Evolutionary conservation across 495 filamentous ascomycete genomes (phyloP).

Genomic region (Neurospora africana): DNA sequence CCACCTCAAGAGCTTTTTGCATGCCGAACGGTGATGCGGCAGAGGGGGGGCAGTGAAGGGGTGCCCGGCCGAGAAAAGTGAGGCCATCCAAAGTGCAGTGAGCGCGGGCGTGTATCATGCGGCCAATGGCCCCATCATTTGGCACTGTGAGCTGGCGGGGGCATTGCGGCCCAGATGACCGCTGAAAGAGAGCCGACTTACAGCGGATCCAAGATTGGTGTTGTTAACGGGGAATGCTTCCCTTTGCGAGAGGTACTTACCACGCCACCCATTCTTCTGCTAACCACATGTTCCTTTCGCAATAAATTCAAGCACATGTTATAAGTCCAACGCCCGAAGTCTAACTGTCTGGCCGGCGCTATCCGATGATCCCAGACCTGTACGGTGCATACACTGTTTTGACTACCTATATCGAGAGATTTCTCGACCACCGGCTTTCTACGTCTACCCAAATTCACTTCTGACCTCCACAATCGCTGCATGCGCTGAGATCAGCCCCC

Average conservation of each 20-base stretch:
- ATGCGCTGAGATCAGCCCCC: no score
- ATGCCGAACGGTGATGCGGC: not conserved
- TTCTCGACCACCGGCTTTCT: no score
- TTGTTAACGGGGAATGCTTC: not conserved
- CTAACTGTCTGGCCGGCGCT: no score
- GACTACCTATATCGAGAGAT: no score
- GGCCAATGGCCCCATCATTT: no score
- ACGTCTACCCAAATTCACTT: not conserved
- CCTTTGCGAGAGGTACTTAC: not conserved
- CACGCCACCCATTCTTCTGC: not conserved
- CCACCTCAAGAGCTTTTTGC: not conserved
- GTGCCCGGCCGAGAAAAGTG: not conserved
- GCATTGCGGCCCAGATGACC: not conserved
- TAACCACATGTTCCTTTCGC: not conserved
- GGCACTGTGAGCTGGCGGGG: no score
- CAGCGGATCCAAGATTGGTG: not conserved
- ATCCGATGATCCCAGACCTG: not conserved
- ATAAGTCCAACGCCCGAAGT: not conserved
- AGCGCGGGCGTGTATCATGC: not conserved
- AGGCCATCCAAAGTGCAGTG: not conserved
- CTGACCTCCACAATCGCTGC: not conserved
- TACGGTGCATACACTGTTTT: not conserved
- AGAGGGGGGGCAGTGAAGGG: no score
- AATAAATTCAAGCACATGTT: not conserved
- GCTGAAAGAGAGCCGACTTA: not conserved